Evolutionary conservation across 2,329 filamentous ascomycete genomes (phyloP).

Genomic region (Dactylellina drechsleri): DNA sequence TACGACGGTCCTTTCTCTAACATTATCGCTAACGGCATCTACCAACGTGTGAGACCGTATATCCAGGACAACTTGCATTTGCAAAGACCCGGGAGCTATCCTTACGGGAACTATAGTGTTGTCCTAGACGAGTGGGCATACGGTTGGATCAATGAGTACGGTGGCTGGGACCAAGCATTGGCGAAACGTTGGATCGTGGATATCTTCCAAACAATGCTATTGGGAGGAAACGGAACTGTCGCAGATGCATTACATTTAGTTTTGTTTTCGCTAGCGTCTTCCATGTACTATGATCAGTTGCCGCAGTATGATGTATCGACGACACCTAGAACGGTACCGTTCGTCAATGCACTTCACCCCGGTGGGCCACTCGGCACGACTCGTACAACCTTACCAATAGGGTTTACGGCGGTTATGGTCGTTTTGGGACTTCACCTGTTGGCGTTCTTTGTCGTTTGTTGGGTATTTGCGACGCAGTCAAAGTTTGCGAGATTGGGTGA

Average conservation of each 20-base stretch:
- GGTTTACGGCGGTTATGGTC: constrained; percentile 5
- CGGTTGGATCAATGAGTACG: not conserved
- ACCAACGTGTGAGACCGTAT: not conserved
- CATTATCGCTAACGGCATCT: not conserved
- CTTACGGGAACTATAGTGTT: constrained; percentile 15
- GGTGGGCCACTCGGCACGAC: constrained; percentile 9
- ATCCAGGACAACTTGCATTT: constrained; percentile 1
- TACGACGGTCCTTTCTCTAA: constrained; percentile 9
- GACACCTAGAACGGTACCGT: not conserved
- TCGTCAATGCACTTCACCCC: constrained; percentile 1
- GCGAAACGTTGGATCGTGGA: constrained; percentile 1
- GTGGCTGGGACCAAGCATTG: constrained; percentile 1
- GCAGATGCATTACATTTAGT: constrained; percentile 17
- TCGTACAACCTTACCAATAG: constrained; percentile 1
- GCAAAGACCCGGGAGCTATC: not conserved
- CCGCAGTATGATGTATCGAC: constrained; percentile 6
- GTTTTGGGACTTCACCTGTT: constrained; percentile 1
- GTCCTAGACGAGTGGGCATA: constrained; percentile 3
- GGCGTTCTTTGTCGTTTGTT: constrained; percentile 6
- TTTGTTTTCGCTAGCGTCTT: constrained; percentile 3
- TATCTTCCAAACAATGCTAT: constrained; percentile 9
- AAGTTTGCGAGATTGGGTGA: constrained; percentile 13
- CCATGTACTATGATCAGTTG: constrained; percentile 11
- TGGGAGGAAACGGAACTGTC: constrained; percentile 6
- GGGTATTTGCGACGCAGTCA: not conserved